phyloP scores from a whole-genome alignment of 768 basidiomycete species.

The Coprinopsis marcescibilis region DNA sequence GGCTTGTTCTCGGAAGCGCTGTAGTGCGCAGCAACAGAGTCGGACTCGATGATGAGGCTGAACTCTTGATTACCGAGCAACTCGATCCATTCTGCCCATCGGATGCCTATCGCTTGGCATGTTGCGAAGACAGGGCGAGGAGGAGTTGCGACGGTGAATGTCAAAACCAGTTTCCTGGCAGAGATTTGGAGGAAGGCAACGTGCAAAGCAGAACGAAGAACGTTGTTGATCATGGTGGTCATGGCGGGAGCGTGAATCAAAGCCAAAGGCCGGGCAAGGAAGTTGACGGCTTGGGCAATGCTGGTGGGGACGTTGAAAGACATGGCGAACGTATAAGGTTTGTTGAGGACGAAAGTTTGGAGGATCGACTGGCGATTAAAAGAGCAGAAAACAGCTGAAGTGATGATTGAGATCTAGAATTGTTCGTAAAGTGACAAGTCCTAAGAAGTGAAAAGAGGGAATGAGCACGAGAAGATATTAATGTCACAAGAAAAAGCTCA shows the following conservation, averaged over 20 bases:
- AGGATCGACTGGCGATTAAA: constrained; percentile 10
- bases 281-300: constrained; percentile 27
- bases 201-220: constrained; percentile 27
- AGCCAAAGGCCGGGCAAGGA: constrained; percentile 32
- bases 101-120: constrained; percentile 26
- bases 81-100: constrained; percentile 33
- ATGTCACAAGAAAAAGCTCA: neutral
- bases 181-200: constrained; percentile 15
- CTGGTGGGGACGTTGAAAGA: constrained; percentile 16
- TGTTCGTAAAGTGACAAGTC: constrained; percentile 1
- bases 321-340: neutral
- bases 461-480: neutral
- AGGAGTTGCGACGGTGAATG: constrained; percentile 23
- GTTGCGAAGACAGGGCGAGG: constrained; percentile 31
- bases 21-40: constrained; percentile 23
- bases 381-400: neutral
- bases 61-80: constrained; percentile 29
- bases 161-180: constrained; percentile 20
- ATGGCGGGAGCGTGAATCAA: constrained; percentile 19
- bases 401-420: neutral
- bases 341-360: neutral
- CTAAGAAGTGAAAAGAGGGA: neutral
- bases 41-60: constrained; percentile 27
- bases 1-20: constrained; percentile 14
- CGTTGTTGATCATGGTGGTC: constrained; percentile 21